Evolutionary conservation across 805 yeast species (phyloP).

Genomic region (Tetrapisispora arboricola): DNA sequence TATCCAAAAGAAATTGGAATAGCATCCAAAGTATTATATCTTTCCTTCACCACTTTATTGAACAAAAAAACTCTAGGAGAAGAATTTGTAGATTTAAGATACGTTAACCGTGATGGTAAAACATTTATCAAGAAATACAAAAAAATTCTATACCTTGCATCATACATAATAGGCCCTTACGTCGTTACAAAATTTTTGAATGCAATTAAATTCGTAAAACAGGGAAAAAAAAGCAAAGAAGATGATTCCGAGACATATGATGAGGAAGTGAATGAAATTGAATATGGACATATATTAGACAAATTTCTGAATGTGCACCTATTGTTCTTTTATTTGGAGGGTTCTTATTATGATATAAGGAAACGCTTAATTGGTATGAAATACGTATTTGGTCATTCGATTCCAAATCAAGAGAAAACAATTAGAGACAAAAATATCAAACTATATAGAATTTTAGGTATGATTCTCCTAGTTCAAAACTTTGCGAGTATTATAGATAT

Average conservation of each 20-base stretch:
- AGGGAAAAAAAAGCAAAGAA: neutral
- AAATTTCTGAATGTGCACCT: constrained; percentile 56
- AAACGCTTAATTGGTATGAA: constrained; percentile 73
- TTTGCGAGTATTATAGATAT: constrained; percentile 29
- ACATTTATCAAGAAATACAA: constrained; percentile 37
- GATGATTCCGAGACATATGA: neutral
- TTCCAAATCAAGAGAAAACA: constrained; percentile 28
- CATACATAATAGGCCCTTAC: constrained; percentile 58
- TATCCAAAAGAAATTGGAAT: constrained; percentile 54
- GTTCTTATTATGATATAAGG: constrained; percentile 68
- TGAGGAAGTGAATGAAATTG: neutral
- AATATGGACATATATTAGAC: constrained; percentile 37
- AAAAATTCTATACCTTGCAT: constrained; percentile 47
- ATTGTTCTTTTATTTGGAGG: constrained; percentile 73
- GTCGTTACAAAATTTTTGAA: constrained; percentile 16
- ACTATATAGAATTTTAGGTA: constrained; percentile 67
- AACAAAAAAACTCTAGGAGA: constrained; percentile 86
- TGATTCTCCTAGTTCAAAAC: constrained; percentile 45
- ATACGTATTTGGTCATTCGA: constrained; percentile 62
- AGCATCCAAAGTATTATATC: constrained; percentile 49
- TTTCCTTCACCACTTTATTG: constrained; percentile 61
- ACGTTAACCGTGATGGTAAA: constrained; percentile 46
- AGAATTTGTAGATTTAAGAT: constrained; percentile 77
- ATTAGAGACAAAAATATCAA: constrained; percentile 30
- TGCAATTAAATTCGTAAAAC: neutral